Percentiles rank a stretch among this genome's conserved stretches.
These are phyloP conservation scores for Hsuehochloa calcarea DNA, from an alignment of 176 grass and related monocot genomes.

Conservation along the genomic window DNA sequence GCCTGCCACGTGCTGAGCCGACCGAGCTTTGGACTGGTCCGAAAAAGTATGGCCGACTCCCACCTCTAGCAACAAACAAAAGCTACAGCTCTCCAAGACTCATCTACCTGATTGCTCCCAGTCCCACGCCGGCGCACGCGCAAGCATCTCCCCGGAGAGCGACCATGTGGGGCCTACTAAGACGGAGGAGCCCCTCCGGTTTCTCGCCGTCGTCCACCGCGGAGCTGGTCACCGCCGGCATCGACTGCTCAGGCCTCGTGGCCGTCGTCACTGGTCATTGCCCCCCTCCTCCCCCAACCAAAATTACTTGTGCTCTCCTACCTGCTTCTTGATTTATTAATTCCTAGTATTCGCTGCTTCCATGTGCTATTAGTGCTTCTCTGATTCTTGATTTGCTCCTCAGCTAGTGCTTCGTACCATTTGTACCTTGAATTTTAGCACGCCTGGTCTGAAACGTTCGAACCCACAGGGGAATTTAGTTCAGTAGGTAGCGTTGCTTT, in stretches of 20 bases:
- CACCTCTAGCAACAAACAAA: too few relatives aligned
- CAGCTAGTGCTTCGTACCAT: too few relatives aligned
- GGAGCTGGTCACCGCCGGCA: slow-evolving; percentile 54
- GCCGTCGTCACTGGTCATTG: slow-evolving; percentile 59
- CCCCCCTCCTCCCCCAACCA: background rate
- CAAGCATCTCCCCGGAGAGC: too few relatives aligned
- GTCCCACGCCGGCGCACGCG: too few relatives aligned
- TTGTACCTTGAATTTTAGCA: background rate
- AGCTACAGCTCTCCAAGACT: too few relatives aligned
- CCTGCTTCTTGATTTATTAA: background rate
- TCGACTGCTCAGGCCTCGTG: slow-evolving; percentile 56
- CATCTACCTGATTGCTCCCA: too few relatives aligned
- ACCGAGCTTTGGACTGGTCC: too few relatives aligned
- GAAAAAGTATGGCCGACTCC: too few relatives aligned
- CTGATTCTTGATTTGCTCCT: too few relatives aligned
- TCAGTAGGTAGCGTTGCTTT: background rate
- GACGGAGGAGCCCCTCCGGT: slow-evolving; percentile 36
- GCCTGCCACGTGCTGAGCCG: too few relatives aligned
- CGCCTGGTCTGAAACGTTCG: background rate
- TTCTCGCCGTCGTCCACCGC: slow-evolving; percentile 70
- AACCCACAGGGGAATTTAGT: background rate
- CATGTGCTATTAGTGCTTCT: too few relatives aligned
- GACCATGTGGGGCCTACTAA: slow-evolving; percentile 3
- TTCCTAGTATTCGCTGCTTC: too few relatives aligned
- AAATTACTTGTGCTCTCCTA: background rate